phyloP scores from a whole-genome alignment of 257 asterid genomes.

The Lantana camara region DNA sequence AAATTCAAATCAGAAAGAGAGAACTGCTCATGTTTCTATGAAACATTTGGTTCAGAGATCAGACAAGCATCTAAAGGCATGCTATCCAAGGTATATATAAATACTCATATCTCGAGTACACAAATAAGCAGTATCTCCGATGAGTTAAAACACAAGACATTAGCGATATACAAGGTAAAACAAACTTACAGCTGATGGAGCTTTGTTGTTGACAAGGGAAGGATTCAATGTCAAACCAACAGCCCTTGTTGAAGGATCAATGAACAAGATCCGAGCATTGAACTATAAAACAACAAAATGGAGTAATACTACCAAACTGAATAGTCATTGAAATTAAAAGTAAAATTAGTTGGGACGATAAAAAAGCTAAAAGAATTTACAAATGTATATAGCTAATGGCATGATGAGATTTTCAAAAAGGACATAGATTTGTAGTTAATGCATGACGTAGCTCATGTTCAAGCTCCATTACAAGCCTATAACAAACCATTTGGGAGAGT shows the following conservation, averaged over 20 bases:
- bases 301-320: constrained; percentile 19
- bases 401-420: background rate
- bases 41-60: background rate
- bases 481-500: too few species aligned
- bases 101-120: background rate
- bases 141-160: background rate
- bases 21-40: background rate
- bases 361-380: background rate
- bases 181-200: constrained; percentile 82
- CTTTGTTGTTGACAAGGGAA: constrained; percentile 68
- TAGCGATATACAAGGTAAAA: constrained; percentile 5
- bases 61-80: constrained; percentile 16
- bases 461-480: background rate
- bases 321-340: constrained; percentile 32
- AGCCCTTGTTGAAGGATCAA: constrained; percentile 95
- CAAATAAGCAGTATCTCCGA: background rate
- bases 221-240: constrained; percentile 94
- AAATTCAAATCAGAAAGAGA: constrained; percentile 26
- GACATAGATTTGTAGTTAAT: constrained; percentile 4
- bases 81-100: background rate
- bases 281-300: constrained; percentile 48
- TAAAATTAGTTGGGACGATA: background rate
- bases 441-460: background rate
- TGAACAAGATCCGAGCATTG: constrained; percentile 92
- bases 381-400: background rate